A percentile compares a stretch with the other conserved stretches of the same genome.
These are phyloP conservation scores for Xylaria sp. DNA, from an alignment of 495 filamentous ascomycete genomes.

Conservation along the genomic window DNA sequence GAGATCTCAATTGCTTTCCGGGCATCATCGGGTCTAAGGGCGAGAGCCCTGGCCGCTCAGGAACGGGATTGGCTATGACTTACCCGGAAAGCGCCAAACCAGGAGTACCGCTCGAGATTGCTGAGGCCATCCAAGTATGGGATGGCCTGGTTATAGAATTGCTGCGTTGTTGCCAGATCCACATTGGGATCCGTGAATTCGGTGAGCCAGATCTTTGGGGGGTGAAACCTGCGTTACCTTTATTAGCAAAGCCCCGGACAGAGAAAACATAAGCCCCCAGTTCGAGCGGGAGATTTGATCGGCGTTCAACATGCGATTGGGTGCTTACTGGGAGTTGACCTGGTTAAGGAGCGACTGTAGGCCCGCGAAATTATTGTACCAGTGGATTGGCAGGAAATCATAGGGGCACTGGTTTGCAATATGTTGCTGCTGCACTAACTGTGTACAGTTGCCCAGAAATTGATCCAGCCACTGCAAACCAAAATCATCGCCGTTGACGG, in stretches of 20 bases:
- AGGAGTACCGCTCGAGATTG: background rate
- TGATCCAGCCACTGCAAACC: constrained; percentile 1
- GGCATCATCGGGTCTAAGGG: background rate
- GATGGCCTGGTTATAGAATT: background rate
- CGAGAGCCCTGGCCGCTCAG: background rate
- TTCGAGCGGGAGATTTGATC: background rate
- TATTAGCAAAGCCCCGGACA: background rate
- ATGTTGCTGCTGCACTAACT: background rate
- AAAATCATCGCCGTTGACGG: background rate
- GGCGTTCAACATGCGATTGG: background rate
- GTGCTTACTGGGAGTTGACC: background rate
- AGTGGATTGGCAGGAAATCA: constrained; percentile 8
- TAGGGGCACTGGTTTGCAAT: background rate
- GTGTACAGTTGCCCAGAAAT: background rate
- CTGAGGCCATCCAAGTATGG: constrained; percentile 1
- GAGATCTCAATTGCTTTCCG: background rate
- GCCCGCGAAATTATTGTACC: background rate
- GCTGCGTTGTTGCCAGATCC: background rate
- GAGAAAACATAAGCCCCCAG: background rate
- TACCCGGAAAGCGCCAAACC: constrained; percentile 2
- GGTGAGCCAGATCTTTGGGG: constrained; percentile 1
- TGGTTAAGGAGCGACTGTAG: background rate
- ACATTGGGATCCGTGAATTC: constrained; percentile 7
- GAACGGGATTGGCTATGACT: background rate
- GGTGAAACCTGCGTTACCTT: background rate